phyloP scores from a whole-genome alignment of 129 eudicot species.

The Smallanthus sonchifolius region DNA sequence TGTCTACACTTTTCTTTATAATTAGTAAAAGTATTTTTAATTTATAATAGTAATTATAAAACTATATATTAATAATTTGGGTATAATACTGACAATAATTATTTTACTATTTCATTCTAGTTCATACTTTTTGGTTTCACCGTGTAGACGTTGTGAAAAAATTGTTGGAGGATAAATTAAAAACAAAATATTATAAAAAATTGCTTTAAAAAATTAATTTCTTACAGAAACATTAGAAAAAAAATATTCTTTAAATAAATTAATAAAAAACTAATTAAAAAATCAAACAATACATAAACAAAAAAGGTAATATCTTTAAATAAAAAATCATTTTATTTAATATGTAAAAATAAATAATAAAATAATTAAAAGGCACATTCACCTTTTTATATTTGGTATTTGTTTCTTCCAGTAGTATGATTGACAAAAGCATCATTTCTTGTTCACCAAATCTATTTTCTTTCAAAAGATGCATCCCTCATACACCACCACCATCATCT shows the following conservation, averaged over 20 bases:
- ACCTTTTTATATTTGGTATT: neutral
- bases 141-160: neutral
- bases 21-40: neutral
- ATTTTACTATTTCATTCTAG: neutral
- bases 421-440: constrained; percentile 10
- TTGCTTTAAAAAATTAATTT: no score
- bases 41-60: neutral
- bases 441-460: constrained; percentile 4
- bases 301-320: neutral
- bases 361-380: neutral
- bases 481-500: constrained; percentile 1
- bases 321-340: neutral
- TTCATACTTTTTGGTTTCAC: neutral
- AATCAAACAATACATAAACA: neutral
- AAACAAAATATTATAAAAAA: no score
- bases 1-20: neutral
- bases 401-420: neutral
- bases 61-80: neutral
- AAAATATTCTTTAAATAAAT: no score
- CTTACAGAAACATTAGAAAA: no score
- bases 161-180: no score
- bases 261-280: neutral
- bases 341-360: neutral
- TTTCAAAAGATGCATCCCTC: neutral
- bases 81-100: neutral